Evolutionary conservation across 1,284 basidiomycete species (phyloP), one percentile per base, ranked within the genome.

Genomic region (Malassezia dermatis): DNA sequence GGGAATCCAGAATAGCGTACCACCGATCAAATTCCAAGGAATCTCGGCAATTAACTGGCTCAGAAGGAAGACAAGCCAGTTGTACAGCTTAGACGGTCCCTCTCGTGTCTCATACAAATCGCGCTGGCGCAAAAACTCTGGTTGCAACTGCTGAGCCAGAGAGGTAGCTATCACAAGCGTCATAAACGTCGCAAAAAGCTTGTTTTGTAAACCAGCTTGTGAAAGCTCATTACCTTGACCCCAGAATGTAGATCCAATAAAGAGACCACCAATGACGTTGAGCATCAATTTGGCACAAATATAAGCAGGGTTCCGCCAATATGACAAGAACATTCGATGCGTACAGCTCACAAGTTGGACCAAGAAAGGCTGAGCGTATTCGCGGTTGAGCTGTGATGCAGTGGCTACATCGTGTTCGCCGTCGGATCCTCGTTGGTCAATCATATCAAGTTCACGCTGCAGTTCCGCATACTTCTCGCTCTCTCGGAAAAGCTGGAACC

Each of bases 51-150:
- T 43, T 37, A 78, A 73, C 62, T 75, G 75, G 17, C 67, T 50
- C 45, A 71, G 51, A 42, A 77, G 66, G 42, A 89, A 80, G 1
- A 85, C 82, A 7, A 82, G 79, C 89, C 89, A 91, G 47, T 81
- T 82, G 77, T 89, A 91, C 69, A 86, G 86, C 67, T 84, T 81
- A 62, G 84, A 85, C 0, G 84, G 79, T 1, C 82, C 80, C 73
- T 88, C 86, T 31, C 86, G 80, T 12, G 82, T 81, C 68, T 86
- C 84, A 71, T 85, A 88, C 13, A 86, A 78, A 45, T 78, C 75
- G 55, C 79, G 75, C 69, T 80, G 77, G 28, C 67, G 73, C 61
- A 80, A 76, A 59, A 79, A 78, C 50, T 77, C 70, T 37, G 76
- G 77, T 73, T 68, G 66, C 19, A 67, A 59, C 50, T 70, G 68